Base-by-base conservation (phyloP, 1,139 yeast genomes). In the Lodderomyces elongisporus region DNA sequence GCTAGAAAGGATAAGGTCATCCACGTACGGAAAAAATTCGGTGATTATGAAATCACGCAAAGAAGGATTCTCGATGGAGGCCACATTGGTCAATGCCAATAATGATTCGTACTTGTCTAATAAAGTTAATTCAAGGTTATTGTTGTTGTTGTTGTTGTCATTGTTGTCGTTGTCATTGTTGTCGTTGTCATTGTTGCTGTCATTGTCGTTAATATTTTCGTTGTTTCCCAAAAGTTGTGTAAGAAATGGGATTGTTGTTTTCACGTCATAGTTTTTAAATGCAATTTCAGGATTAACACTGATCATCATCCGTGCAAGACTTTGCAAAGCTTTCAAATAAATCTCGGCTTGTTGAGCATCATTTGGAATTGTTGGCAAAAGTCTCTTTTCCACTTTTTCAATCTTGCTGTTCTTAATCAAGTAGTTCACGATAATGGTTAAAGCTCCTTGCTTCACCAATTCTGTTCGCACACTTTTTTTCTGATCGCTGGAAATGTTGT, bases 11-110 rank as follows among this genome's bases (percentile, higher is more conserved):
- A 73, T 57, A 32, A 70, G 54, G 32, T 62, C 58, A 14, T 60
- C 60, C 30, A 56, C 44, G 37, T 59, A 61, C 6, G 53, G 71
- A 49, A 52, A 70, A 0, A 62, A 47, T 22, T 57, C 59, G n/a
- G 48, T 36, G 3, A 64, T 56, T 10, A 73, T 58, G 7, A 47
- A 37, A n/a, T 58, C 52, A 32, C 62, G 56, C 12, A 65, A 40
- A 1, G 51, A 58, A 1, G 47, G 25, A 13, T 58, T 54, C 1
- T 57, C 53, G 4, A 54, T 37, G 0, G 70, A 58, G 0, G 78
- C 55, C 2, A 75, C 39, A 44, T 75, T 75, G 3, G 77, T 70
- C 27, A 75, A 52, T 0, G 80, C 74, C 27, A 72, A 47, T 14
- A 75, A 49, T 0, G 68, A 44, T 41, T 70, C 74, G 40, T 64